These are phyloP conservation scores for Corynascus novoguineensis DNA, from an alignment of 495 filamentous ascomycete species.

Conservation along the genomic window DNA sequence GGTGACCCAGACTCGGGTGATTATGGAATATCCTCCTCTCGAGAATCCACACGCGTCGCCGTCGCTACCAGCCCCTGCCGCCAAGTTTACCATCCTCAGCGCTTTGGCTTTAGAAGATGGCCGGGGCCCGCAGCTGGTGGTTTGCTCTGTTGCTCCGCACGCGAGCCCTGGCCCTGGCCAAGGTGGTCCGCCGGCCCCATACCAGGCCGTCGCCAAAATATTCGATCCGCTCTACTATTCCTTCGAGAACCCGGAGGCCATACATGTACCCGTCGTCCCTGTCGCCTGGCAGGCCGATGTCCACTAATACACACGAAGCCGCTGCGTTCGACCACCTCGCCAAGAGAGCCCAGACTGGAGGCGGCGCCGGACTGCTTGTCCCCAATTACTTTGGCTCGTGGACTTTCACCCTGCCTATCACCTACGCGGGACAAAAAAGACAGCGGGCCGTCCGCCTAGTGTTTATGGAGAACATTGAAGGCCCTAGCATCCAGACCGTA, in stretches of 20 bases:
- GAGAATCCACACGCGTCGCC: neutral
- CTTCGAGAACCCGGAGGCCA: neutral
- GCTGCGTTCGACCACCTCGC: slow-evolving; percentile 12
- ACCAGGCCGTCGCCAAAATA: slow-evolving; percentile 15
- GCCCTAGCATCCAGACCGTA: neutral
- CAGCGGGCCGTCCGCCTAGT: slow-evolving; percentile 12
- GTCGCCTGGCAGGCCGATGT: slow-evolving; percentile 6
- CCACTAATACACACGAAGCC: slow-evolving; percentile 19
- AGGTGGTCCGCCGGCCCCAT: neutral
- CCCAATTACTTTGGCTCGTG: slow-evolving; percentile 16
- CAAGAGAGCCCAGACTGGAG: neutral
- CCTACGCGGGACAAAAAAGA: neutral
- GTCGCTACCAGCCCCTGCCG: neutral
- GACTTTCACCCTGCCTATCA: slow-evolving; percentile 16
- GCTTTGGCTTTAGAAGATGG: slow-evolving; percentile 2
- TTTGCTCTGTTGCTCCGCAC: slow-evolving; percentile 1
- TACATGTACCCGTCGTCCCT: neutral
- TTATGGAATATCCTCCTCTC: slow-evolving; percentile 7
- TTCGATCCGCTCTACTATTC: slow-evolving; percentile 20
- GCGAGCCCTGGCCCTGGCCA: neutral
- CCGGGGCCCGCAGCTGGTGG: slow-evolving; percentile 5
- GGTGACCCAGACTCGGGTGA: slow-evolving; percentile 2
- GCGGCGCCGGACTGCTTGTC: neutral
- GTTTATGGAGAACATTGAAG: slow-evolving; percentile 15
- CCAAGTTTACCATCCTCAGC: neutral